Evolutionary conservation across 768 basidiomycete genomes (phyloP).

Genomic region (Hericium coralloides): DNA sequence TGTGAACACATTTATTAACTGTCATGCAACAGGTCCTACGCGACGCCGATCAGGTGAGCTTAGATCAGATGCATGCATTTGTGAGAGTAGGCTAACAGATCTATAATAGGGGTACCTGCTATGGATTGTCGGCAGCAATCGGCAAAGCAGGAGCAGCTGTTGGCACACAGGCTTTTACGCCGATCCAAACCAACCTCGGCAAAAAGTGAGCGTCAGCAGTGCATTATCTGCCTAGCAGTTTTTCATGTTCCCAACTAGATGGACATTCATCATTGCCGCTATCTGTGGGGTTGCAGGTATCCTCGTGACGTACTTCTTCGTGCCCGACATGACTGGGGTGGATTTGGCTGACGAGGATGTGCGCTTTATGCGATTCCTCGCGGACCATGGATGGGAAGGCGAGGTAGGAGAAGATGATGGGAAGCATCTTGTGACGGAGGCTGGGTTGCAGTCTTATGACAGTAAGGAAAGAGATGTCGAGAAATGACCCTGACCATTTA

Average conservation of each 20-base stretch:
- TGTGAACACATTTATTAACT: background rate
- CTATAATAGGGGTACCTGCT: constrained; percentile 48
- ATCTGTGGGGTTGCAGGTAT: constrained; percentile 58
- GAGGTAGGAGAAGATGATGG: constrained; percentile 49
- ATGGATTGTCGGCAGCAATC: constrained; percentile 58
- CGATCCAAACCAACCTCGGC: constrained; percentile 59
- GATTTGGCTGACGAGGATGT: constrained; percentile 61
- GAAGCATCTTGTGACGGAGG: constrained; percentile 6
- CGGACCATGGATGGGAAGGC: constrained; percentile 58
- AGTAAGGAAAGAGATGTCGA: background rate
- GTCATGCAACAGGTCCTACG: constrained; percentile 36
- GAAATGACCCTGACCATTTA: background rate
- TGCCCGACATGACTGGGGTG: constrained; percentile 57
- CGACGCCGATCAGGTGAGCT: constrained; percentile 54
- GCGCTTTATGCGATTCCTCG: constrained; percentile 50
- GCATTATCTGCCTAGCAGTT: background rate
- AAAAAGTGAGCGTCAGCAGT: constrained; percentile 34
- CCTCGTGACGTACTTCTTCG: constrained; percentile 57
- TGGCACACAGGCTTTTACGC: constrained; percentile 63
- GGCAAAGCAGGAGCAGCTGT: constrained; percentile 69
- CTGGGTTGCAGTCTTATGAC: background rate
- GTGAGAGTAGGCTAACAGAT: background rate
- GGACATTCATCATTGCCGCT: constrained; percentile 65
- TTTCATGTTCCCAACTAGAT: constrained; percentile 24
- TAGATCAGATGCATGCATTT: background rate